Evolutionary conservation across 2,329 filamentous ascomycete species (phyloP), one percentile per base, ranked within the genome.

Genomic region (Stagonosporopsis cucurbitacearum): DNA sequence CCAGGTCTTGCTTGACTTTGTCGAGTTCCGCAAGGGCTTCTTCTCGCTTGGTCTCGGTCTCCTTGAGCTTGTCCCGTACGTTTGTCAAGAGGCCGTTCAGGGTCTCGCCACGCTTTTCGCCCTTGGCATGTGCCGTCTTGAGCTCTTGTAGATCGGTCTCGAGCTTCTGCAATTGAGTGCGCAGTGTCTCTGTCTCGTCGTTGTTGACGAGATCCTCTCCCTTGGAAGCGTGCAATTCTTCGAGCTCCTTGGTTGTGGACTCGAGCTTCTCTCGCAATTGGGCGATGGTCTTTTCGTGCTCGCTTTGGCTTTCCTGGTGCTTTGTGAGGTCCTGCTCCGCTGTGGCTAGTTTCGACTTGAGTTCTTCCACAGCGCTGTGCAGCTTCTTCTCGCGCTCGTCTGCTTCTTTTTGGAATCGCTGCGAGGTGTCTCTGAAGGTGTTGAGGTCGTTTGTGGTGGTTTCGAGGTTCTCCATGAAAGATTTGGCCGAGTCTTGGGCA

Each of bases 391-490:
- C 62, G 3, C 68, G 69, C 26, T 72, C 69, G 4, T 66, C 57
- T 0, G 69, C 64, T 17, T 77, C 74, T 41, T 60, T 66, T 33
- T 74, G 66, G 9, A 72, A 55, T 6, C 67, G 80, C 23, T 83
- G 79, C 58, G 82, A 82, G 23, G 74, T 77, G 20, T 87, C 84
- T 33, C 79, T 80, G 59, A 86, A 67, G 11, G 77, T 78, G 44
- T 82, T 81, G 6, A 92, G 77, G 64, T 91, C 87, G 12, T 84
- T 80, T 1, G 87, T 88, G 0, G 87, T 84, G 46, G 83, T 84
- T 69, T 92, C 89, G 2, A 93, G 77, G 53, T 82, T 90, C 66
- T 85, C 72, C 64, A 76, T 73, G 23, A 78, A 72, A 1, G 74
- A 75, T 48, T 77, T 71, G 2, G 76, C 73, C 39, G 88, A 89